Evolutionary conservation across 1,284 basidiomycete genomes (phyloP), one percentile per base, ranked within the genome.

Genomic region (Cryptococcus hybrid): DNA sequence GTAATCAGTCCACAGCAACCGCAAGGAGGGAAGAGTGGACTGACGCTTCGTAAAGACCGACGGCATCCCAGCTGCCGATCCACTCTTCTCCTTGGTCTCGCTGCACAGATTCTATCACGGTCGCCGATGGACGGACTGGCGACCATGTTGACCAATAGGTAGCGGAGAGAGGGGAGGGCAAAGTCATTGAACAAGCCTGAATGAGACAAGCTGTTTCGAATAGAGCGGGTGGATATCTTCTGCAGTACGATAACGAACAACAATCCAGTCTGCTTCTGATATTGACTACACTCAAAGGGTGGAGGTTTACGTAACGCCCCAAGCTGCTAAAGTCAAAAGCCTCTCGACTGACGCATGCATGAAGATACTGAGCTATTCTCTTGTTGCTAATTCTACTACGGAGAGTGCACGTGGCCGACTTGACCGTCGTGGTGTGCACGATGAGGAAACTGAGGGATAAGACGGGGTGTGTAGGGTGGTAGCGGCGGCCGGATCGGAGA

Each of bases 11-110:
- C 38, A 58, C 51, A 56, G 55, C 45, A 51, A 56, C 57, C 42
- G 47, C 9, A 38, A 13, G 37, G 34, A 18, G 44, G 8, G n/a
- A 24, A 37, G 42, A 11, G 50, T n/a, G 24, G 40, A 79, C 86
- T 67, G 74, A 93, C 92, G 89, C 90, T 68, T 92, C 88, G 70
- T 96, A 96, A 57, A 96, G 86, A 1, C 92, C 92, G 4, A 95
- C 87, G 47, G 79, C 80, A 47, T 90, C 87, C 73, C 91, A 90
- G 40, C 82, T 85, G 3, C 84, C 81, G 3, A 89, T 78, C 48
- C 89, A 80, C 45, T 85, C 84, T 76, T 96, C 92, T 57, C 92
- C 89, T 6, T 84, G 80, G 45, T 55, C 39, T 5, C 42, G 43
- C 65, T 89, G 63, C 0, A 74, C 63, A 24, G 59, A 61, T 45